Base-by-base conservation (phyloP, 2,329 filamentous ascomycete genomes). In the Apiospora marii region DNA sequence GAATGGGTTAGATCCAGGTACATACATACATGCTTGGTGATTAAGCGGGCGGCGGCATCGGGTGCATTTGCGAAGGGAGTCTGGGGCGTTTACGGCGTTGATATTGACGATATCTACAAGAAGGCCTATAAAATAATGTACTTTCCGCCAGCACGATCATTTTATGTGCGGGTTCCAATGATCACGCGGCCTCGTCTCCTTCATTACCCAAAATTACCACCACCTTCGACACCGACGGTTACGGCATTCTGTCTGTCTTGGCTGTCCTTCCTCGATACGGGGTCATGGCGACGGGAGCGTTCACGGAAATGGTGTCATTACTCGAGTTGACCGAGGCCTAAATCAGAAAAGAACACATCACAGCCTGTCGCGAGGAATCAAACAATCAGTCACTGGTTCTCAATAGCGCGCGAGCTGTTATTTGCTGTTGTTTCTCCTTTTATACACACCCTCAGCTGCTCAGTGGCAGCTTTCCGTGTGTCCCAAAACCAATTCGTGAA, bases 341-440 rank as follows among this genome's bases (percentile, higher is more conserved):
- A 75, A 48, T 51, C n/a, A 68, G 61, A 46, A 48, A 49, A 49
- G 30, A 70, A 71, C 75, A 78, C 76, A 78, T 78, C 73, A 81
- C 79, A 80, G 77, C 79, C 79, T 81, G 80, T 75, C 71, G 73
- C 67, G 34, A 73, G 74, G 73, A 77, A 64, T 74, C 67, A 77
- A 76, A 74, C 67, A 67, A 78, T 79, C 75, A 79, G 79, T 80
- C 74, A 80, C 74, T 73, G 74, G 74, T 74, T 74, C 75, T 77
- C 67, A 73, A 74, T 76, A 73, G 71, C 74, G 67, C 71, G 58
- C 58, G 34, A 64, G 71, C 69, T 71, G 70, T 73, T 72, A 69
- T 76, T 74, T 69, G 22, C 37, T 73, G 58, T 73, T 69, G 46
- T 58, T 58, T 58, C 4, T 19, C 51, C 78, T 77, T 80, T 34